Percentiles rank a stretch among this genome's conserved stretches.
phyloP scores from a whole-genome alignment of 768 basidiomycete genomes.

The Hirschioporus abietinus region DNA sequence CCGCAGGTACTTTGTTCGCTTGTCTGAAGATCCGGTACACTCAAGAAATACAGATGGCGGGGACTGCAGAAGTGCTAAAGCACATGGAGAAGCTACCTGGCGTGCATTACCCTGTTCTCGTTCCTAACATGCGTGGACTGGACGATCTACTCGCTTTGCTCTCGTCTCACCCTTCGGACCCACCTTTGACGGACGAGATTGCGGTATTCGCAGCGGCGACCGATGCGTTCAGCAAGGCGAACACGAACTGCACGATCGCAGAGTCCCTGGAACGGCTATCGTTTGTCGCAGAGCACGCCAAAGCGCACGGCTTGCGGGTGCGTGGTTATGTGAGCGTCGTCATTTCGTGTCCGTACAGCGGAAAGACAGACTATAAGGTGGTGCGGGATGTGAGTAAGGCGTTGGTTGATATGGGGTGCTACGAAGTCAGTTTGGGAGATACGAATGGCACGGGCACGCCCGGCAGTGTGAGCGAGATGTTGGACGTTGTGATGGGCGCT shows the following conservation, averaged over 20 bases:
- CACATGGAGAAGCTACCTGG: slow-evolving; percentile 45
- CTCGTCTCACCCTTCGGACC: slow-evolving; percentile 23
- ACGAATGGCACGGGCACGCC: slow-evolving; percentile 88
- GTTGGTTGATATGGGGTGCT: slow-evolving; percentile 86
- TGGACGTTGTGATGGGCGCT: slow-evolving; percentile 61
- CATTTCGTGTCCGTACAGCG: slow-evolving; percentile 84
- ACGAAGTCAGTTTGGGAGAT: slow-evolving; percentile 89
- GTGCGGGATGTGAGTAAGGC: slow-evolving; percentile 69
- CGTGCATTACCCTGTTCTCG: slow-evolving; percentile 36
- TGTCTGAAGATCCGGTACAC: slow-evolving; percentile 9
- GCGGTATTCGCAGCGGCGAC: slow-evolving; percentile 88
- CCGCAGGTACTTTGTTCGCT: slow-evolving; percentile 58
- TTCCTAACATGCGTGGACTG: not conserved
- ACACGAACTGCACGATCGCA: slow-evolving; percentile 70
- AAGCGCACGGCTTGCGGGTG: slow-evolving; percentile 59
- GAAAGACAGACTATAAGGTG: slow-evolving; percentile 54
- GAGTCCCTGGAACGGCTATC: slow-evolving; percentile 65
- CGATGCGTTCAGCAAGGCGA: slow-evolving; percentile 80
- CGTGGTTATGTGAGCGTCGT: slow-evolving; percentile 83
- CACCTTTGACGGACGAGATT: slow-evolving; percentile 72
- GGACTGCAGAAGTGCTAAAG: slow-evolving; percentile 70
- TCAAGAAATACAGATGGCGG: slow-evolving; percentile 65
- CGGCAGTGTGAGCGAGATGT: slow-evolving; percentile 54
- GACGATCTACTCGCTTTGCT: slow-evolving; percentile 54
- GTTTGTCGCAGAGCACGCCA: slow-evolving; percentile 56